Percentiles rank a stretch among this genome's conserved stretches.
Conservation (phyloP, 805 yeast species). For the Torulaspora gathmanii region DNA sequence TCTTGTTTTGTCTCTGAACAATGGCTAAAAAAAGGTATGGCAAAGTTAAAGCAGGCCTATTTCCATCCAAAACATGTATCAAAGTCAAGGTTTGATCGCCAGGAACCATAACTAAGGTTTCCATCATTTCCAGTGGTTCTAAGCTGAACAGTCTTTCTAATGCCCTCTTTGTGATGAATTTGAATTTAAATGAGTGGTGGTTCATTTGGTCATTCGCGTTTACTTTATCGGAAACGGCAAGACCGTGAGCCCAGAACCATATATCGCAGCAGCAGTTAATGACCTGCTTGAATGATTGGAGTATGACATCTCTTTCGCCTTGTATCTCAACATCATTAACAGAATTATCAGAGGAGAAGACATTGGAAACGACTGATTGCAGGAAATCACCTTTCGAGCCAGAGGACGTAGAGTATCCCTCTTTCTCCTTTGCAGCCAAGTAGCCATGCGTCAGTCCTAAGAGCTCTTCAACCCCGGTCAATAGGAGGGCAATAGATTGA, state of each 20-base stretch:
- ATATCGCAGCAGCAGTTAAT: conserved; percentile 51
- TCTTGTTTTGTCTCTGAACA: conserved; percentile 26
- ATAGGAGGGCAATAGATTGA: conserved; percentile 43
- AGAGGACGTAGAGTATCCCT: conserved; percentile 19
- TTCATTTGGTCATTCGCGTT: conserved; percentile 26
- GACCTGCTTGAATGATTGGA: conserved; percentile 61
- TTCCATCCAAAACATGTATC: conserved; percentile 74
- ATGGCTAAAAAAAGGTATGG: conserved; percentile 54
- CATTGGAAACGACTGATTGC: conserved; percentile 35
- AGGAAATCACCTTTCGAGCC: conserved; percentile 30
- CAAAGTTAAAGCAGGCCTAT: conserved; percentile 68
- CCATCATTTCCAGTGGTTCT: conserved; percentile 72
- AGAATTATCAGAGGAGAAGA: conserved; percentile 31
- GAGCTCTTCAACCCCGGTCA: conserved; percentile 63
- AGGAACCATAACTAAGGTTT: conserved; percentile 48
- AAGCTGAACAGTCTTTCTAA: conserved; percentile 58
- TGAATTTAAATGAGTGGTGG: conserved; percentile 54
- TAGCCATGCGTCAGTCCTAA: conserved; percentile 55
- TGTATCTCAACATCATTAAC: conserved; percentile 41
- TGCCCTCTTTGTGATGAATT: conserved; percentile 61
- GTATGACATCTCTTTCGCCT: conserved; percentile 48
- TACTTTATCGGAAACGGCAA: conserved; percentile 9
- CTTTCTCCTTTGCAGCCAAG: conserved; percentile 38
- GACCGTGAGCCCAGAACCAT: conserved; percentile 56
- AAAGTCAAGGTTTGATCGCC: conserved; percentile 29